Percentiles rank a stretch among this genome's conserved stretches.
These are phyloP conservation scores for Trametes cubensis DNA, from an alignment of 768 basidiomycete species.

Conservation along the genomic window DNA sequence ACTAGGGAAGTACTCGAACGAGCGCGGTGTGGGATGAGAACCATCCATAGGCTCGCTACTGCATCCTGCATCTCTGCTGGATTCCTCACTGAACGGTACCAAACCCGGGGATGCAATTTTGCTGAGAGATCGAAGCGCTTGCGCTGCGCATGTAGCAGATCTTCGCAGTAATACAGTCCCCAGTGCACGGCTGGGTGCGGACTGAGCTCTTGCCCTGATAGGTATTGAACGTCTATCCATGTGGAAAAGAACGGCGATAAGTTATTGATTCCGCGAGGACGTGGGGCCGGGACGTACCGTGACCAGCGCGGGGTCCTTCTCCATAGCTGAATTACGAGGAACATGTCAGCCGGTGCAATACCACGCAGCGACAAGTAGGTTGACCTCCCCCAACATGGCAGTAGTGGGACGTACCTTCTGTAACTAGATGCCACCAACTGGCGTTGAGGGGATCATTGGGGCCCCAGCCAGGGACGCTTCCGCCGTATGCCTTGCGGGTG, in stretches of 20 bases:
- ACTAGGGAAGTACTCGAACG: too few species aligned
- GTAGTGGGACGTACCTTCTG: slow-evolving; percentile 53
- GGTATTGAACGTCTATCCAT: slow-evolving; percentile 58
- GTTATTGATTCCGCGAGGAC: not conserved
- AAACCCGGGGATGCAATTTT: slow-evolving; percentile 64
- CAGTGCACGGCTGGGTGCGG: slow-evolving; percentile 56
- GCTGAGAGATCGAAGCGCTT: slow-evolving; percentile 58
- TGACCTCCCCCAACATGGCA: too few species aligned
- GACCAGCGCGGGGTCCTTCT: slow-evolving; percentile 57
- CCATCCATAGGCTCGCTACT: too few species aligned
- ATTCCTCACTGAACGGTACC: slow-evolving; percentile 58
- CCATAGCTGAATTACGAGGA: slow-evolving; percentile 49
- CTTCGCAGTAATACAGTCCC: slow-evolving; percentile 63
- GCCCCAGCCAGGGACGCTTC: slow-evolving; percentile 58
- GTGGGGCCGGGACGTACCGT: slow-evolving; percentile 40
- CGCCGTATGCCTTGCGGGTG: slow-evolving; percentile 68
- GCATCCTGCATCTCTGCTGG: too few species aligned
- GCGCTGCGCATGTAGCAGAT: slow-evolving; percentile 81
- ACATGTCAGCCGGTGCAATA: too few species aligned
- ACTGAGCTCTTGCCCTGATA: slow-evolving; percentile 74
- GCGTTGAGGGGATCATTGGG: slow-evolving; percentile 71
- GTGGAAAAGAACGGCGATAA: not conserved
- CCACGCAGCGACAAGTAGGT: too few species aligned
- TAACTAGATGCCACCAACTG: slow-evolving; percentile 83
- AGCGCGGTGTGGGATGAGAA: too few species aligned